Conservation (phyloP, 1,139 yeast species). For the Saccharomyces hybrid region DNA sequence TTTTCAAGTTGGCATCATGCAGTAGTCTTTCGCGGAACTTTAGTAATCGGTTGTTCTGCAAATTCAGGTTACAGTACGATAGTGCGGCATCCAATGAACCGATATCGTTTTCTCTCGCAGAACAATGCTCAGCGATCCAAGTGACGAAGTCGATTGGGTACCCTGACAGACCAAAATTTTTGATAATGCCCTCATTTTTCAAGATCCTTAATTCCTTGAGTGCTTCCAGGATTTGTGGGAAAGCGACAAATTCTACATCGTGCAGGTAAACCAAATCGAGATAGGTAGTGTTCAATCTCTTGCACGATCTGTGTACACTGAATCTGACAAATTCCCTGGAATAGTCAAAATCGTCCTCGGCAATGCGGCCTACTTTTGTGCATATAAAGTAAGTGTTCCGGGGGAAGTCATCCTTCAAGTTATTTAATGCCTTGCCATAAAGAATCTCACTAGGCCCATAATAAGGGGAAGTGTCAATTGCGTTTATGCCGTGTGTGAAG, state of each 20-base stretch:
- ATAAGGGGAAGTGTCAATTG: constrained; percentile 87
- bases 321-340: constrained; percentile 48
- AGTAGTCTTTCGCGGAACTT: constrained; percentile 45
- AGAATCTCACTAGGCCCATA: constrained; percentile 82
- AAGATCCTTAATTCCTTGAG: constrained; percentile 49
- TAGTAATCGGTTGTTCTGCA: constrained; percentile 59
- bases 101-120: constrained; percentile 29
- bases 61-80: constrained; percentile 74
- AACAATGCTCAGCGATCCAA: constrained; percentile 38
- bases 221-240: constrained; percentile 51
- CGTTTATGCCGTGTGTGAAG: constrained; percentile 59
- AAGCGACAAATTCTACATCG: constrained; percentile 75
- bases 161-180: constrained; percentile 74
- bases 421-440: constrained; percentile 56
- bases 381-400: constrained; percentile 64
- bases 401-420: constrained; percentile 36
- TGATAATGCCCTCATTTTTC: constrained; percentile 56
- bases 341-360: constrained; percentile 67
- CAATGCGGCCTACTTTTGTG: constrained; percentile 80
- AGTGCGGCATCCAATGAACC: constrained; percentile 63
- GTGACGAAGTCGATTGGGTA: constrained; percentile 70
- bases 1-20: constrained; percentile 46
- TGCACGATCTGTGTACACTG: constrained; percentile 59
- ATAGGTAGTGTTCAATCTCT: constrained; percentile 56
- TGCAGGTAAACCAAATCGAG: constrained; percentile 79